Evolutionary conservation across 164 flowering plant genomes (phyloP), one percentile per base, ranked within the genome.

Genomic region (Umbilicus rupestris): DNA sequence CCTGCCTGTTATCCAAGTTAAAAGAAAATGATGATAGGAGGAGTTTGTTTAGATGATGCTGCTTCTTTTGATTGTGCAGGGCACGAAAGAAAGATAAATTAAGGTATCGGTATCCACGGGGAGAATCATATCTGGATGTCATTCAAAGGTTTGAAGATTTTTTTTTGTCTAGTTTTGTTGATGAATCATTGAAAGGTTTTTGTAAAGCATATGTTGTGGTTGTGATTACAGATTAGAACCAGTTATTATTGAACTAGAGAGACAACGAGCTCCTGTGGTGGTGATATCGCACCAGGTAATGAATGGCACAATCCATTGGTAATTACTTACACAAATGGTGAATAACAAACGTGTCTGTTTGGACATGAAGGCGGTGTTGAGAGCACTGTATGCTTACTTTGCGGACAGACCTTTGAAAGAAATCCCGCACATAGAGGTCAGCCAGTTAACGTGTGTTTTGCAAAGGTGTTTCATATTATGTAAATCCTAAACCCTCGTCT

Each of bases 21-120:
- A n/a, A n/a, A n/a, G n/a, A n/a, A n/a, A n/a, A n/a, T n/a, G n/a
- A n/a, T n/a, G n/a, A n/a, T n/a, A n/a, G n/a, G n/a, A n/a, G n/a
- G n/a, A n/a, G n/a, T n/a, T n/a, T n/a, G n/a, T n/a, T n/a, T n/a
- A n/a, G n/a, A n/a, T n/a, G n/a, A n/a, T n/a, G n/a, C n/a, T n/a
- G n/a, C n/a, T n/a, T n/a, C n/a, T n/a, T n/a, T n/a, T n/a, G n/a
- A n/a, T 66, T 69, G n/a, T 75, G 66, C 81, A 95, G 99, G 75
- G 76, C 97, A 12, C 94, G 97, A 29, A 82, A 89, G 79, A 92
- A 95, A 78, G 99, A 95, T 77, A 92, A 95, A 76, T 77, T 95
- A 69, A 81, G 97, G 74, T 95, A 95, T 70, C 83, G 99, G 16
- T 95, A 95, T 79, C 99, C 99, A 77, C 96, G 99, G 55, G 99